Evolutionary conservation across 2,329 filamentous ascomycete genomes (phyloP), one percentile per base, ranked within the genome.

Genomic region (Arthrobotrys pseudoclavata): DNA sequence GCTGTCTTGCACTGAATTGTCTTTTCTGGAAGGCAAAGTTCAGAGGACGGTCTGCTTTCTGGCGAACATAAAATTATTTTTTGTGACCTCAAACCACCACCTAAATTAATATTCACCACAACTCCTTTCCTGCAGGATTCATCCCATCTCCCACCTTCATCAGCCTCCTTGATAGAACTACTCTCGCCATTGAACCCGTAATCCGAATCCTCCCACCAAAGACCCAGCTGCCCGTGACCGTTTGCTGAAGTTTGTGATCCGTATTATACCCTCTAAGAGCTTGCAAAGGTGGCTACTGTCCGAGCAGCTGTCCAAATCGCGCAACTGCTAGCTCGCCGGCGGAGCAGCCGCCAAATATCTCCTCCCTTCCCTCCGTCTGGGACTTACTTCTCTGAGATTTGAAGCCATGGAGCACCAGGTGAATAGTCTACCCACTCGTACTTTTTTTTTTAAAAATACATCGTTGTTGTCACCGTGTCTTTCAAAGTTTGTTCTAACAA

Each of bases 261-360:
- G 64, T 45, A 15, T 53, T 48, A 40, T 69, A 50, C 57, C 72
- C 50, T 57, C 57, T 76, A 48, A 9, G 37, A 40, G 48, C 50
- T 77, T 70, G 67, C 61, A 77, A 71, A 71, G 62, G 74, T 77
- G 74, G 74, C 74, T 71, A 61, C 71, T 60, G 64, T 60, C 69
- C 57, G 45, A 67, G 66, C 67, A 67, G 66, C 67, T 71, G 67
- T 53, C 61, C 74, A 77, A 67, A 71, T 71, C 74, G 74, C 67
- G 57, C 74, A 71, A 24, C 67, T 71, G 53, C 74, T 63, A 62
- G 67, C 74, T 77, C 61, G 74, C 66, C 34, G 74, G 74, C 74
- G 74, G 74, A 77, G 74, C 67, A 62, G 52, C 74, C 74, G 74
- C 74, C 67, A 62, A 52, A 64, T 61, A 20, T 57, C 52, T 20